Evolutionary conservation across 768 basidiomycete species (phyloP).

Genomic region (Pseudohyphozyma bogoriensis): DNA sequence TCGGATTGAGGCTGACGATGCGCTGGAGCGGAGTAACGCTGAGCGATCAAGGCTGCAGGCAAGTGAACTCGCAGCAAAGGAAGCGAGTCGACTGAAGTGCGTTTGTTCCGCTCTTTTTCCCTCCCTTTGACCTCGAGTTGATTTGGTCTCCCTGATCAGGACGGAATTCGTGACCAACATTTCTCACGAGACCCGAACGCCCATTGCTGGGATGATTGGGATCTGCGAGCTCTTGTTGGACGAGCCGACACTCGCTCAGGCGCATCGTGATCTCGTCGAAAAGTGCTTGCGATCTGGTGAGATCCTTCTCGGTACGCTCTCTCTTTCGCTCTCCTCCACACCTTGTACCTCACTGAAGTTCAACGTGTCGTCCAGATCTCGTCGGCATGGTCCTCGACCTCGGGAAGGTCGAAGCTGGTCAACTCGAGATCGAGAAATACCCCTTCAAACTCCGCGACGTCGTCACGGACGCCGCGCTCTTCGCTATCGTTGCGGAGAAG

Average conservation of each 20-base stretch:
- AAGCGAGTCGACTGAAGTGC: constrained; percentile 27
- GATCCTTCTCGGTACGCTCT: constrained; percentile 24
- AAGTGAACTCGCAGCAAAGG: constrained; percentile 23
- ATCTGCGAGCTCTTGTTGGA: constrained; percentile 25
- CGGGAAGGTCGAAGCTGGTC: constrained; percentile 29
- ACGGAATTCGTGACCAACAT: constrained; percentile 17
- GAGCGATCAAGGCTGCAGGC: constrained; percentile 16
- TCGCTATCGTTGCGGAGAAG: constrained; percentile 14
- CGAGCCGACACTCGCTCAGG: background rate
- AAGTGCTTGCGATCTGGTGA: constrained; percentile 30
- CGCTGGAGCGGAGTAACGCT: background rate
- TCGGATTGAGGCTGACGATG: constrained; percentile 6
- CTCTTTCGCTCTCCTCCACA: constrained; percentile 25
- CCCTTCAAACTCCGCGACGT: constrained; percentile 21
- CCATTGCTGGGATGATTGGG: constrained; percentile 24
- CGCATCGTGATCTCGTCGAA: constrained; percentile 9
- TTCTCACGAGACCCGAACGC: constrained; percentile 29
- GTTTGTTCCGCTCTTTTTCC: background rate
- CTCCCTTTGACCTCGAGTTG: background rate
- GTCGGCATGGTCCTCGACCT: constrained; percentile 24
- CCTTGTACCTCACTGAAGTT: background rate
- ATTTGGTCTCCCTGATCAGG: background rate
- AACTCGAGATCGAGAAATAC: constrained; percentile 20
- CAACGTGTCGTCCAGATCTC: background rate
- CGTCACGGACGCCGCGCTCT: constrained; percentile 20